These are phyloP conservation scores for Magnusiomyces fungicola DNA, from an alignment of 1,139 yeast species.

Conservation along the genomic window DNA sequence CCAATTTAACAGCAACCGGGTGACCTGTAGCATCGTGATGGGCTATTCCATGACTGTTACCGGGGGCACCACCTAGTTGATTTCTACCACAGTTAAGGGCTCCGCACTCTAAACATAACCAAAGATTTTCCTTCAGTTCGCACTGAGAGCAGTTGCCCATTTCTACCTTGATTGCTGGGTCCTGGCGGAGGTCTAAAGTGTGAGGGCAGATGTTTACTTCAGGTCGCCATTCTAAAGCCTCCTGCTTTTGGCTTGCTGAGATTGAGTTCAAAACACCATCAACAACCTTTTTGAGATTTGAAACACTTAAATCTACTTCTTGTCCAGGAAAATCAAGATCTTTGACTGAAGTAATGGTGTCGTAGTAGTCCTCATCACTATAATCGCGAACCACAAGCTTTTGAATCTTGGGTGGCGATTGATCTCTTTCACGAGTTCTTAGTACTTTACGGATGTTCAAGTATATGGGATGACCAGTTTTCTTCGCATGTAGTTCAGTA, in stretches of 20 bases:
- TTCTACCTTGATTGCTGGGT: constrained; percentile 18
- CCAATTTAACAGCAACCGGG: constrained; percentile 81
- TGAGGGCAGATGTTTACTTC: constrained; percentile 79
- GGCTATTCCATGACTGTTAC: constrained; percentile 79
- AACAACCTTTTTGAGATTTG: constrained; percentile 29
- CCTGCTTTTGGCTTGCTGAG: constrained; percentile 60
- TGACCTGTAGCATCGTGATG: constrained; percentile 59
- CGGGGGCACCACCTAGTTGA: constrained; percentile 88
- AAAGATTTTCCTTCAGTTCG: constrained; percentile 66
- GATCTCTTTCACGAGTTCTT: constrained; percentile 33
- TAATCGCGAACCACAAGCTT: constrained; percentile 70
- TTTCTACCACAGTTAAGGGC: constrained; percentile 85
- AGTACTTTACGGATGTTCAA: constrained; percentile 48
- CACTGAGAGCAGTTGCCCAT: constrained; percentile 51
- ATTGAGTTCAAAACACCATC: constrained; percentile 52
- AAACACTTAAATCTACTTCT: constrained; percentile 14
- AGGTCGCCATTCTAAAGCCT: constrained; percentile 86
- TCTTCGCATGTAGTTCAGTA: constrained; percentile 47
- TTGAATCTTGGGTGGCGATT: constrained; percentile 46
- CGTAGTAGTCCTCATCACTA: constrained; percentile 61
- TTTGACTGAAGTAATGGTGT: constrained; percentile 42
- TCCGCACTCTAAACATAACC: constrained; percentile 93
- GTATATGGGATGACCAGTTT: constrained; percentile 47
- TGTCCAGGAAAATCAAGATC: constrained; percentile 30
- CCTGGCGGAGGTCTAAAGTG: constrained; percentile 46